phyloP scores from a whole-genome alignment of 2,329 filamentous ascomycete species.

The Claviceps spartinae region DNA sequence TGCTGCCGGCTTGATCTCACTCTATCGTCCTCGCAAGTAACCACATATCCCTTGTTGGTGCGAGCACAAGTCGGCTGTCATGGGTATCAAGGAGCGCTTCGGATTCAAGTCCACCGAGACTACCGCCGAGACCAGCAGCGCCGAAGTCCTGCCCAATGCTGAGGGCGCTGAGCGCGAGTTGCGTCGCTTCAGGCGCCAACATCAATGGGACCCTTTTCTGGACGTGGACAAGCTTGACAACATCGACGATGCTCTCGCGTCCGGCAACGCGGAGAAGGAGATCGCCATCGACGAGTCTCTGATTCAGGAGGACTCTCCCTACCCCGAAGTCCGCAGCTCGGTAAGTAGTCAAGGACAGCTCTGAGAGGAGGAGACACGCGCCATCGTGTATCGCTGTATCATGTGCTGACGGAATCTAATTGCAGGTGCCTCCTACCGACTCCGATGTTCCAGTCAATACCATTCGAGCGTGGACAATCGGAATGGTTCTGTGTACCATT shows the following conservation, averaged over 20 bases:
- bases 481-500: conserved; percentile 41
- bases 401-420: background rate
- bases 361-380: background rate
- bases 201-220: conserved; percentile 44
- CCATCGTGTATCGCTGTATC: background rate
- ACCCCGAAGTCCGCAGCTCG: conserved; percentile 15
- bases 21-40: background rate
- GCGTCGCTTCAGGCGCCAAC: conserved; percentile 32
- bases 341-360: conserved; percentile 6
- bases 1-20: background rate
- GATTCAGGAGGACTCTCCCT: conserved; percentile 37
- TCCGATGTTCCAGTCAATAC: conserved; percentile 43
- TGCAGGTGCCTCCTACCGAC: conserved; percentile 25
- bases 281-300: conserved; percentile 30
- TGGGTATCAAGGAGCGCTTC: conserved; percentile 12
- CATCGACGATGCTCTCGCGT: conserved; percentile 32
- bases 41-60: background rate
- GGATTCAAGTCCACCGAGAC: conserved; percentile 8
- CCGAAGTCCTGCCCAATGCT: conserved; percentile 10
- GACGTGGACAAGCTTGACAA: conserved; percentile 37
- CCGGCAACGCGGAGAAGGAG: conserved; percentile 31
- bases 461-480: conserved; percentile 46
- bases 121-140: conserved; percentile 8
- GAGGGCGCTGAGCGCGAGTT: conserved; percentile 16
- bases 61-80: conserved; percentile 5